Conservation (phyloP, 108 stramenopile genomes). For the Skeletonema grethae region DNA sequence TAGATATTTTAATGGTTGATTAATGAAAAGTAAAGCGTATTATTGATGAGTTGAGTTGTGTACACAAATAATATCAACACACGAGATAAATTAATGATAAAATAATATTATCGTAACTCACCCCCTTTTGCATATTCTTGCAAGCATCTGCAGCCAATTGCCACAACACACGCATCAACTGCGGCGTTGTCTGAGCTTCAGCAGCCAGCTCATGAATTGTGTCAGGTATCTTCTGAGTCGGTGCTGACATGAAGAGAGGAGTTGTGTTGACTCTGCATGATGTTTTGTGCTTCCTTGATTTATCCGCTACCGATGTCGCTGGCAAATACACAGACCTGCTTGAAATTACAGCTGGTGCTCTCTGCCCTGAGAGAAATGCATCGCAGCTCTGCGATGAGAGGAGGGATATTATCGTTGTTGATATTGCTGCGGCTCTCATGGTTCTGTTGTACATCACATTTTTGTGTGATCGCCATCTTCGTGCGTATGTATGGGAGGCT, state of each 20-base stretch:
- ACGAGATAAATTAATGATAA: neutral
- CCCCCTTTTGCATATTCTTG: conserved; percentile 63
- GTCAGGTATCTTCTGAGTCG: neutral
- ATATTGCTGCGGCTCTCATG: conserved; percentile 12
- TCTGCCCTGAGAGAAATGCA: conserved; percentile 7
- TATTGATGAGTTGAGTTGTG: neutral
- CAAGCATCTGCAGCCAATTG: conserved; percentile 62
- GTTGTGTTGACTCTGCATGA: neutral
- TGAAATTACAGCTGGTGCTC: neutral
- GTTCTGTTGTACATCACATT: conserved; percentile 2
- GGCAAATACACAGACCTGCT: neutral
- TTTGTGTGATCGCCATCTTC: neutral
- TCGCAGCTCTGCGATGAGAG: conserved; percentile 6
- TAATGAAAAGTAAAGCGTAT: neutral
- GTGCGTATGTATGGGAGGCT: neutral
- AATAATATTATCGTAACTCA: conserved; percentile 13
- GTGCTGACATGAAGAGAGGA: neutral
- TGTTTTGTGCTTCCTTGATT: neutral
- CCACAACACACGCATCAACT: conserved; percentile 74
- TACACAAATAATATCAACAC: conserved; percentile 2
- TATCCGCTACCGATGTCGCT: neutral
- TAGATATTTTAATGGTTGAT: neutral
- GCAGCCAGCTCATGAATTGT: neutral
- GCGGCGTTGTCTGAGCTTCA: conserved; percentile 64
- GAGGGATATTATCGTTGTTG: conserved; percentile 10